phyloP scores from a whole-genome alignment of 2,329 filamentous ascomycete species.

The Colletotrichum godetiae region DNA sequence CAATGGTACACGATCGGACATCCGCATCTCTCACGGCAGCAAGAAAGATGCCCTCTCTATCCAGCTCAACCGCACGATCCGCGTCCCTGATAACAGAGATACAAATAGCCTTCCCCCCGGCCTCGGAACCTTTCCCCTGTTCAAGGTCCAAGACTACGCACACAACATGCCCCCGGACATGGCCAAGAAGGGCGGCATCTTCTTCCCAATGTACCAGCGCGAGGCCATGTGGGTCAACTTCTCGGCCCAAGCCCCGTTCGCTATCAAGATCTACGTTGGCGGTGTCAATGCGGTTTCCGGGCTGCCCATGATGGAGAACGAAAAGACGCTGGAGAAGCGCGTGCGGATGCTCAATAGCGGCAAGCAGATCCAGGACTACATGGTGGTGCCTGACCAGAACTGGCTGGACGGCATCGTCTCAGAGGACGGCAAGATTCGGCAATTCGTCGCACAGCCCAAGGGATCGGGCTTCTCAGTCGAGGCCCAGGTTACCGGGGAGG shows the following conservation, averaged over 20 bases:
- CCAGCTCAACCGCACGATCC: constrained; percentile 52
- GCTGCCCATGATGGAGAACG: constrained; percentile 41
- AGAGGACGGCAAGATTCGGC: constrained; percentile 50
- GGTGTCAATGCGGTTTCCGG: constrained; percentile 54
- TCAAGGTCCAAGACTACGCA: constrained; percentile 46
- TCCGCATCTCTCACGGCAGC: constrained; percentile 21
- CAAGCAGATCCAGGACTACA: constrained; percentile 42
- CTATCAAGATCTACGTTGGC: constrained; percentile 53
- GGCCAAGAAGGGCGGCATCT: constrained; percentile 53
- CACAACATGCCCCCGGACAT: constrained; percentile 47
- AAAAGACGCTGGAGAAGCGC: constrained; percentile 28
- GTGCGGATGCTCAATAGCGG: constrained; percentile 22
- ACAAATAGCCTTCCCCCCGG: constrained; percentile 47
- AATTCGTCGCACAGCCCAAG: constrained; percentile 60
- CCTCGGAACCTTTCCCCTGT: constrained; percentile 53
- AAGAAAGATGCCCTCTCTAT: constrained; percentile 43
- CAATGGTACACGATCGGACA: not conserved
- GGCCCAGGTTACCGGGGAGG: constrained; percentile 55
- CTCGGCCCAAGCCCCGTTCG: constrained; percentile 41
- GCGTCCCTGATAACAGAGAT: constrained; percentile 53
- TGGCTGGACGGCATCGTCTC: constrained; percentile 55
- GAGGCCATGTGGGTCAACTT: constrained; percentile 56
- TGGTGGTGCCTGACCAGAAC: constrained; percentile 49
- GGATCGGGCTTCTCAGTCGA: constrained; percentile 57
- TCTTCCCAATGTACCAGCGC: constrained; percentile 58